Evolutionary conservation across 352 stramenopile species (phyloP), one percentile per base, ranked within the genome.

Genomic region (Sclerospora graminicola): DNA sequence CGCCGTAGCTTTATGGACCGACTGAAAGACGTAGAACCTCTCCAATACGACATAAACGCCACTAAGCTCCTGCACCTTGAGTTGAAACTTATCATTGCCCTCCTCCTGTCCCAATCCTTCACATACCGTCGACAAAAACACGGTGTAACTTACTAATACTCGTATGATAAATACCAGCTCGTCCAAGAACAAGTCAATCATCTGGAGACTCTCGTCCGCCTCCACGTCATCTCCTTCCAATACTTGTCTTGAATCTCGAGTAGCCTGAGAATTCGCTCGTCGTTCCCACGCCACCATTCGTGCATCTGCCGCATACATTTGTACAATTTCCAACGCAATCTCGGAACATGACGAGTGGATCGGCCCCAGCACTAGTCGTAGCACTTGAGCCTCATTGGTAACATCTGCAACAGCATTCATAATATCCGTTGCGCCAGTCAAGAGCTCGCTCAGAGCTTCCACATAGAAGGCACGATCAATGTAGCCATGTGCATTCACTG

Each of bases 21-120:
- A 87, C 55, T 92, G 80, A 33, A 85, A 83, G 10, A 92, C 65
- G 51, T 92, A 92, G 43, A 89, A 92, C 18, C 76, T 74, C 54
- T 89, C 80, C 5, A 92, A 43, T 21, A 92, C 48, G 18, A 92
- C 43, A 34, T 92, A 92, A 11, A 92, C 74, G 16, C 77, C 80
- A 40, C 76, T 76, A 9, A 89, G 53, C 50, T 92, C 77, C 32
- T 87, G 66, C 34, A 82, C 66, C 41, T 91, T 89, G 16, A 47
- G 34, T 11, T 68, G 51, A 27, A 87, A 85, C 14, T 50, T 52
- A 13, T 31, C 49, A 27, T 51, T 54, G 1, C 29, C 41, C 23
- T 62, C 55, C 15, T 61, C 46, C n/a, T 50, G 48, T 28, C 76
- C 69, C 6, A 85, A 38, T 8, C 54, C 64, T 20, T 70, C 57